Evolutionary conservation across 805 yeast genomes (phyloP).

Genomic region (Yarrowia divulgata): DNA sequence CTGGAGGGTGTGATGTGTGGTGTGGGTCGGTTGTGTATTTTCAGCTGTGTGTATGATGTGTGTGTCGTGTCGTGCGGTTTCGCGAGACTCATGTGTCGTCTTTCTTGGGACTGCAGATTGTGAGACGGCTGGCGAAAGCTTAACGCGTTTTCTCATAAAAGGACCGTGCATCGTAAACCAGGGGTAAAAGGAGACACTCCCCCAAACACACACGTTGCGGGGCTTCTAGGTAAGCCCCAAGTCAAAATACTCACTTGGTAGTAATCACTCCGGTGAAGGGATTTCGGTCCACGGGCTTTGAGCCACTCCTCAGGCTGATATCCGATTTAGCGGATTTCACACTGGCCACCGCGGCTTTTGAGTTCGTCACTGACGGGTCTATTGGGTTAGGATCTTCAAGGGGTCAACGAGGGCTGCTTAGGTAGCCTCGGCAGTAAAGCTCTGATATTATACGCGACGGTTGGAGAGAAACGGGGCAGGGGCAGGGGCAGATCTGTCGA

Average conservation of each 20-base stretch:
- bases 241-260: neutral
- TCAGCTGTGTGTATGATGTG: neutral
- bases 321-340: slow-evolving; percentile 35
- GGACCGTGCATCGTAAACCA: slow-evolving; percentile 32
- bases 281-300: slow-evolving; percentile 1
- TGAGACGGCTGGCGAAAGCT: slow-evolving; percentile 39
- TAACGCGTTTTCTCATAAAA: slow-evolving; percentile 35
- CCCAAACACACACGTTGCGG: no score
- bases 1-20: neutral
- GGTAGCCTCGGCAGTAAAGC: slow-evolving; percentile 1
- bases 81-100: slow-evolving; percentile 33
- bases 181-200: slow-evolving; percentile 30
- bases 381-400: slow-evolving; percentile 39
- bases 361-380: slow-evolving; percentile 28
- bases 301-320: neutral
- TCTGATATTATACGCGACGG: slow-evolving; percentile 1
- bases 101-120: slow-evolving; percentile 31
- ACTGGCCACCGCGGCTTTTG: slow-evolving; percentile 18
- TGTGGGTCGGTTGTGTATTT: neutral
- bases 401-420: slow-evolving; percentile 32
- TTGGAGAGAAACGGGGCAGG: neutral
- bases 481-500: neutral
- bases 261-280: slow-evolving; percentile 24
- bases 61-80: slow-evolving; percentile 31
- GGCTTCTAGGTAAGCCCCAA: no score